A percentile compares a stretch with the other conserved stretches of the same genome.
These are phyloP conservation scores for Rhynchosporium graminicola DNA, from an alignment of 2,329 filamentous ascomycete species.

Conservation along the genomic window DNA sequence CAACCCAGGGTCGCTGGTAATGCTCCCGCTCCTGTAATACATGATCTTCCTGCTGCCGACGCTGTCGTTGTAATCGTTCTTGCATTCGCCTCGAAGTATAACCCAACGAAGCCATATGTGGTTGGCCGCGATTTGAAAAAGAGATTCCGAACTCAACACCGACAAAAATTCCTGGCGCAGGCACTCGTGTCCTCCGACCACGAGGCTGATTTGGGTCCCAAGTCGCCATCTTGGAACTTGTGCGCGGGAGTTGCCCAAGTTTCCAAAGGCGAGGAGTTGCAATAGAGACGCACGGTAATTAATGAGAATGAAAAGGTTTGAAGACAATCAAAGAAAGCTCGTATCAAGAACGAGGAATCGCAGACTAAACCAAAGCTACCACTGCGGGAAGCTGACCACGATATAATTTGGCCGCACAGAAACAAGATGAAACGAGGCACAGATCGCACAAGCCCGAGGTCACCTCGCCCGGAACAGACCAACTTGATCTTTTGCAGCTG, in stretches of 20 bases:
- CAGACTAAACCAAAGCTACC: constrained; percentile 13
- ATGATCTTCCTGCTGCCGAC: constrained; percentile 27
- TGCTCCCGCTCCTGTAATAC: constrained; percentile 16
- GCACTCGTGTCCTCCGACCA: constrained; percentile 28
- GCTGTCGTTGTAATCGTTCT: constrained; percentile 27
- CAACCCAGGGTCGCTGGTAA: constrained; percentile 10
- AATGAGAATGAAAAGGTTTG: constrained; percentile 2
- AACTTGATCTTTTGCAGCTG: constrained; percentile 8
- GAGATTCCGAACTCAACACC: constrained; percentile 39
- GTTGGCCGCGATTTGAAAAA: constrained; percentile 28
- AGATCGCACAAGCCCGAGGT: constrained; percentile 4
- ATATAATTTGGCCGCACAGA: not conserved
- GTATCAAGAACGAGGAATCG: not conserved
- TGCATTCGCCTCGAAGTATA: constrained; percentile 37
- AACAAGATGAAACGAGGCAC: constrained; percentile 20
- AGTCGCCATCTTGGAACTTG: constrained; percentile 24
- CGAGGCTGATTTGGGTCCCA: constrained; percentile 23
- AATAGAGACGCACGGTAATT: no score
- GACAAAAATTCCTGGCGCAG: constrained; percentile 34
- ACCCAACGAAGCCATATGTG: constrained; percentile 32
- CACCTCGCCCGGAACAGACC: constrained; percentile 13
- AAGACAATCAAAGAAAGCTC: constrained; percentile 10
- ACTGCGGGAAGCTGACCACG: constrained; percentile 16
- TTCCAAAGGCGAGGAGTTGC: no score
- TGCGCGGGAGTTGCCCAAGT: no score